phyloP scores from a whole-genome alignment of 2,329 filamentous ascomycete species.

The Ophiostoma perfectum region DNA sequence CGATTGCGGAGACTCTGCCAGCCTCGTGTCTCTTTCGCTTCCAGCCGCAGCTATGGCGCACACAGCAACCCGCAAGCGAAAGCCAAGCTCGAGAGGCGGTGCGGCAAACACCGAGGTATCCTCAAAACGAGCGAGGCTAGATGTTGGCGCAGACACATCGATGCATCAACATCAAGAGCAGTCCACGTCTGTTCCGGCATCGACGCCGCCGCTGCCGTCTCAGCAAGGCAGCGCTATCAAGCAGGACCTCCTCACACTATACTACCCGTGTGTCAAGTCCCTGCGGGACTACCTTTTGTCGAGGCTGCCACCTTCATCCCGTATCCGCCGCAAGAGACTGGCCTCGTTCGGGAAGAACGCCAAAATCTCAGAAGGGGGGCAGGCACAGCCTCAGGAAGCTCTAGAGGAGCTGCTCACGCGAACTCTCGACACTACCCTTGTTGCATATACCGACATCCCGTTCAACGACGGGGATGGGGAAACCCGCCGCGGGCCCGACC shows the following conservation, averaged over 20 bases:
- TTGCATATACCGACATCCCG: conserved; percentile 47
- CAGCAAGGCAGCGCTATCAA: conserved; percentile 26
- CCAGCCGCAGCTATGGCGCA: too few relatives aligned
- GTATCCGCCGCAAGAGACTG: conserved; percentile 54
- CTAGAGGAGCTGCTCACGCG: conserved; percentile 43
- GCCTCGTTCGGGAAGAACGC: conserved; percentile 24
- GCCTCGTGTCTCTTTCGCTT: too few relatives aligned
- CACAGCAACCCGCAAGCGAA: background rate
- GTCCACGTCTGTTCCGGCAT: background rate
- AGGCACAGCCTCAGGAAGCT: conserved; percentile 16
- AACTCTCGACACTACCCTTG: conserved; percentile 64
- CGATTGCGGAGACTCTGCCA: too few relatives aligned
- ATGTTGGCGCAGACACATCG: background rate
- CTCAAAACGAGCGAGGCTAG: too few relatives aligned
- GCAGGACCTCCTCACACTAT: conserved; percentile 62
- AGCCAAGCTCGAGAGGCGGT: background rate
- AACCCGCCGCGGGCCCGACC: conserved; percentile 27
- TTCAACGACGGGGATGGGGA: background rate
- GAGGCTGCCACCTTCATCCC: conserved; percentile 62
- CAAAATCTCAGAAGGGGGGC: conserved; percentile 7
- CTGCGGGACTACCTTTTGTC: conserved; percentile 66
- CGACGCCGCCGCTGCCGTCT: background rate
- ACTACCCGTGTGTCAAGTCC: conserved; percentile 60
- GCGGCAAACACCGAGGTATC: too few relatives aligned
- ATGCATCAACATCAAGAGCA: background rate